Percentiles rank a stretch among this genome's conserved stretches.
These are phyloP conservation scores for Yamadazyma laniorum DNA, from an alignment of 805 yeast genomes.

Conservation along the genomic window DNA sequence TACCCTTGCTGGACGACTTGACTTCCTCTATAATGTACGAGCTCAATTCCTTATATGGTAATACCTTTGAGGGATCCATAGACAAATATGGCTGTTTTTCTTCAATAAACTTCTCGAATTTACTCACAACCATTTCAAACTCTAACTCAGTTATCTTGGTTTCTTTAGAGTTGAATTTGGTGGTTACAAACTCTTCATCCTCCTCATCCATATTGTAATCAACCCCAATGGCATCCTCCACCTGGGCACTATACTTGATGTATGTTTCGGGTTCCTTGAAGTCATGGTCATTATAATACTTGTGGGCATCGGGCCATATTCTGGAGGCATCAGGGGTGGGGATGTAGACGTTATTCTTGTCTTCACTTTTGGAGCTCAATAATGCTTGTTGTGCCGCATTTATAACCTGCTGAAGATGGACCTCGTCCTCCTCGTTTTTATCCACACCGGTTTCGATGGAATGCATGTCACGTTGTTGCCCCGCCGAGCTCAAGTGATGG, in stretches of 20 bases:
- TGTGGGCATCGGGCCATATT: constrained; percentile 72
- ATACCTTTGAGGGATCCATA: constrained; percentile 78
- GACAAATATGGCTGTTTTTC: constrained; percentile 86
- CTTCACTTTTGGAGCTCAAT: constrained; percentile 34
- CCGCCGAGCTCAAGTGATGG: constrained; percentile 37
- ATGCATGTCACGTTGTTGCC: constrained; percentile 80
- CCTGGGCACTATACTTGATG: constrained; percentile 87
- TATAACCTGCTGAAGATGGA: constrained; percentile 89
- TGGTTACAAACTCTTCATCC: constrained; percentile 67
- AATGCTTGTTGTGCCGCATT: constrained; percentile 73
- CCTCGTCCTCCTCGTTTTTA: constrained; percentile 95
- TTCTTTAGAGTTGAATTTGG: constrained; percentile 34
- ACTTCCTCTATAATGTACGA: constrained; percentile 42
- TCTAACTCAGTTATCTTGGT: constrained; percentile 71
- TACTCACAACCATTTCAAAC: constrained; percentile 74
- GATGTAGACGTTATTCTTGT: constrained; percentile 58
- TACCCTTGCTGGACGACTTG: constrained; percentile 24
- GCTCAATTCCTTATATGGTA: constrained; percentile 67
- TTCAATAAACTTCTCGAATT: constrained; percentile 69
- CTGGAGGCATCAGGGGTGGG: constrained; percentile 96
- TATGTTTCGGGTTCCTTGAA: constrained; percentile 76
- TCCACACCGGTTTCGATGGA: constrained; percentile 97
- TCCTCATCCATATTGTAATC: constrained; percentile 87
- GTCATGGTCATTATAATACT: constrained; percentile 60
- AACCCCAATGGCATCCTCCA: constrained; percentile 90